Percentiles rank a stretch among this genome's conserved stretches.
These are phyloP conservation scores for Nicotiana noctiflora DNA, from an alignment of 257 asterid genomes.

Conservation along the genomic window DNA sequence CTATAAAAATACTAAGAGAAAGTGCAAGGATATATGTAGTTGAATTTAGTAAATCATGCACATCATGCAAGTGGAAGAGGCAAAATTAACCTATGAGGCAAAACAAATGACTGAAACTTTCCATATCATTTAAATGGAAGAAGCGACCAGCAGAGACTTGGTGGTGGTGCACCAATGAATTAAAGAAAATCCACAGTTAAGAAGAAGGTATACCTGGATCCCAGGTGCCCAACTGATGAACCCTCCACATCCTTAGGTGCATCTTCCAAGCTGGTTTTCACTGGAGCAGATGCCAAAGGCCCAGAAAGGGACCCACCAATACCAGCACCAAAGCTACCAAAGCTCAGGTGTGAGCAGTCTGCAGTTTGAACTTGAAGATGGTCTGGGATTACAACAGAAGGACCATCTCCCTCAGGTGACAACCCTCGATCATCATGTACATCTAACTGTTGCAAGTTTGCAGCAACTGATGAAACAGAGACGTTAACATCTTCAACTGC, in stretches of 20 bases:
- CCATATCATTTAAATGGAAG: neutral
- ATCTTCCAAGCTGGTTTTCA: slow-evolving; percentile 38
- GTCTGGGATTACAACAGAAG: slow-evolving; percentile 70
- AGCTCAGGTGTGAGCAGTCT: slow-evolving; percentile 82
- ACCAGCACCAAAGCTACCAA: slow-evolving; percentile 72
- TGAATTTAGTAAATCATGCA: neutral
- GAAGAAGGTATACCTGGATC: slow-evolving; percentile 39
- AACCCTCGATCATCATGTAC: slow-evolving; percentile 37
- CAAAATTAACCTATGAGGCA: neutral
- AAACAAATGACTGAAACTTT: neutral
- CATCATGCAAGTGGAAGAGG: too few relatives aligned
- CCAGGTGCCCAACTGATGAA: slow-evolving; percentile 44
- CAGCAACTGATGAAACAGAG: slow-evolving; percentile 49
- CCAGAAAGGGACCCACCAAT: slow-evolving; percentile 39
- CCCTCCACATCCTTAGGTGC: slow-evolving; percentile 34
- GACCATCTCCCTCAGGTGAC: slow-evolving; percentile 42
- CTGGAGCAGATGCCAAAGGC: slow-evolving; percentile 38
- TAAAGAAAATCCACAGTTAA: neutral
- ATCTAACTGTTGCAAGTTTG: slow-evolving; percentile 46
- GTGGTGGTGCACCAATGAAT: neutral
- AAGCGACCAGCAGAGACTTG: neutral
- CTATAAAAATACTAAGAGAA: neutral
- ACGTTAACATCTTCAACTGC: slow-evolving; percentile 49
- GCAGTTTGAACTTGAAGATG: slow-evolving; percentile 76
- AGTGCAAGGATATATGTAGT: slow-evolving; percentile 7